Conservation (phyloP, 768 basidiomycete genomes). For the Nidularia pulvinata region DNA sequence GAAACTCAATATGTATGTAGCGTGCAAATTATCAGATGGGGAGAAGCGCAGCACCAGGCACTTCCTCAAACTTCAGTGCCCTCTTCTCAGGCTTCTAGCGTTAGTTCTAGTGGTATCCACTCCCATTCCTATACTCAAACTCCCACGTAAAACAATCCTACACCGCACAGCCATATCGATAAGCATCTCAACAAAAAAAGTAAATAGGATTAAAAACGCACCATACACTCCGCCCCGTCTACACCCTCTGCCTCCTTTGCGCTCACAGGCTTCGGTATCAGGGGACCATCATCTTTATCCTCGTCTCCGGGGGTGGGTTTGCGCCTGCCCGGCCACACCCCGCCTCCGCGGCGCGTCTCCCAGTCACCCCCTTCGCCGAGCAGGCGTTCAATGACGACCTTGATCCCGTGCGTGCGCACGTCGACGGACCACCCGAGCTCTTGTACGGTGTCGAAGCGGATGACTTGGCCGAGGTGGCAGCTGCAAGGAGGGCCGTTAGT, state of each 20-base stretch:
- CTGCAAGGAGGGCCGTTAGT: slow-evolving; percentile 11
- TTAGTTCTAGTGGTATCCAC: no score
- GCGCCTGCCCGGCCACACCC: neutral
- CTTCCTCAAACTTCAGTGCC: no score
- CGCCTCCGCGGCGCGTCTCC: neutral
- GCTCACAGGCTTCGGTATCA: neutral
- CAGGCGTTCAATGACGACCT: slow-evolving; percentile 61
- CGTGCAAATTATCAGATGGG: no score
- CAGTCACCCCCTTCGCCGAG: slow-evolving; percentile 19
- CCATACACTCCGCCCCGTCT: no score
- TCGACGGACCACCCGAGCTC: slow-evolving; percentile 81
- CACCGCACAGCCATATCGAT: no score
- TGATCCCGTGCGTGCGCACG: slow-evolving; percentile 69
- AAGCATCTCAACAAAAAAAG: no score
- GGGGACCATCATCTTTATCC: neutral
- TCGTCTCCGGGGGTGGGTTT: neutral
- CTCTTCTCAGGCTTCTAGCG: no score
- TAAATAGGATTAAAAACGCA: no score
- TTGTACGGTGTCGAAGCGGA: slow-evolving; percentile 85
- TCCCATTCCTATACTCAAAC: neutral
- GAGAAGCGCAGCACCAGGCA: no score
- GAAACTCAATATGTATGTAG: no score
- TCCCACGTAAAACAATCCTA: neutral
- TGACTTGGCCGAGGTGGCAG: slow-evolving; percentile 88
- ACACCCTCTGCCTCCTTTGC: neutral